Evolutionary conservation across 768 basidiomycete genomes (phyloP).

Genomic region (Hygrocybe coccinea): DNA sequence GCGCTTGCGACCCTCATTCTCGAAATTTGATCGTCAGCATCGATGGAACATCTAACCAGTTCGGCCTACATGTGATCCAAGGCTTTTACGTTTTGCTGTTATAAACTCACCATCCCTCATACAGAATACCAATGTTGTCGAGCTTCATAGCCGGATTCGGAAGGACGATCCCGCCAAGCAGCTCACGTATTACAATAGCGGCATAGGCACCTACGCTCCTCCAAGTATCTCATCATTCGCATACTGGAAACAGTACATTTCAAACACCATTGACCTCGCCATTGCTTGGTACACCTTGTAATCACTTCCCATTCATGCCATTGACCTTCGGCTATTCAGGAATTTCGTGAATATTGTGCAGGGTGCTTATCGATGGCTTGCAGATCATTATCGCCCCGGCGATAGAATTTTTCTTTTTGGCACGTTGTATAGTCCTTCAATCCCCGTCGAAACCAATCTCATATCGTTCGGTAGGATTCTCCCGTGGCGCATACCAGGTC

Average conservation of each 20-base stretch:
- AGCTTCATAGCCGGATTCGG: slow-evolving; percentile 34
- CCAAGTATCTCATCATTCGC: slow-evolving; percentile 11
- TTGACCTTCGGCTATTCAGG: slow-evolving; percentile 18
- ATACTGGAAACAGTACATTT: slow-evolving; percentile 15
- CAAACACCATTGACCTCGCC: slow-evolving; percentile 27
- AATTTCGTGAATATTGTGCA: slow-evolving; percentile 33
- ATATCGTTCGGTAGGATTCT: slow-evolving; percentile 32
- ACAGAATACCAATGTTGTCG: slow-evolving; percentile 41
- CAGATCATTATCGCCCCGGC: slow-evolving; percentile 34
- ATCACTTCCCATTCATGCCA: neutral
- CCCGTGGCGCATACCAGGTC: slow-evolving; percentile 46
- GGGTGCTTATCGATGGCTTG: slow-evolving; percentile 38
- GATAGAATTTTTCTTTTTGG: slow-evolving; percentile 40
- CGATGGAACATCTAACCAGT: slow-evolving; percentile 40
- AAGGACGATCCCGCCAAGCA: slow-evolving; percentile 32
- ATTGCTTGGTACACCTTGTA: slow-evolving; percentile 30
- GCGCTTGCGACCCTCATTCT: too few species aligned
- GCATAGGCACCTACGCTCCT: slow-evolving; percentile 34
- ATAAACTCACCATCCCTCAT: neutral
- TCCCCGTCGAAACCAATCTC: too few species aligned
- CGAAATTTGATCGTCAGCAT: slow-evolving; percentile 34
- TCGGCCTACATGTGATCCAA: slow-evolving; percentile 29
- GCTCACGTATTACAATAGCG: slow-evolving; percentile 39
- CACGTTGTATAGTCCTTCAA: too few species aligned
- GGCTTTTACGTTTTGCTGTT: slow-evolving; percentile 15